phyloP scores from a whole-genome alignment of 257 asterid species.

The Cruciata laevipes region DNA sequence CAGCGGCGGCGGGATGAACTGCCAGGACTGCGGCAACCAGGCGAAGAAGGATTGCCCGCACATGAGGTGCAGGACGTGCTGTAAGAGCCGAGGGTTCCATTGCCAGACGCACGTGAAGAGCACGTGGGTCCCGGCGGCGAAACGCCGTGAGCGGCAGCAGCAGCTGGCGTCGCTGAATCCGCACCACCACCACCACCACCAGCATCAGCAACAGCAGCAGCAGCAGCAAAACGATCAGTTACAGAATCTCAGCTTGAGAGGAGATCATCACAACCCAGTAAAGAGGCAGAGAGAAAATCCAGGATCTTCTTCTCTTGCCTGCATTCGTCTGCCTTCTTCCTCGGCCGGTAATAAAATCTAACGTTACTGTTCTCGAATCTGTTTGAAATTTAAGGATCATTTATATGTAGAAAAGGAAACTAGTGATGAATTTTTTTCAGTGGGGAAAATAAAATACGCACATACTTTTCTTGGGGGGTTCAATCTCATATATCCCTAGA shows the following conservation, averaged over 20 bases:
- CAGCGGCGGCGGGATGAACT: conserved; percentile 39
- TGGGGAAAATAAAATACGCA: neutral
- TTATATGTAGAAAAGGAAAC: too few species aligned
- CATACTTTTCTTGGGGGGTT: neutral
- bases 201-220: conserved; percentile 16
- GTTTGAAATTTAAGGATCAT: neutral
- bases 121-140: conserved; percentile 79
- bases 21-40: conserved; percentile 74
- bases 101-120: conserved; percentile 66
- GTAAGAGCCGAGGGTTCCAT: conserved; percentile 64
- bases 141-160: conserved; percentile 57
- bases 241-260: conserved; percentile 17
- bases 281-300: conserved; percentile 47
- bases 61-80: conserved; percentile 63
- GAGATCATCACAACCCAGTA: conserved; percentile 25
- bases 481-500: neutral
- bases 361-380: neutral
- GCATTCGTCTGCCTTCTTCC: conserved; percentile 40
- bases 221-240: conserved; percentile 22
- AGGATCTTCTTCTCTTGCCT: conserved; percentile 31
- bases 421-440: too few species aligned
- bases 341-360: conserved; percentile 32
- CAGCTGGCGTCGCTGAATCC: conserved; percentile 24
- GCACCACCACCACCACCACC: conserved; percentile 24
- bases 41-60: conserved; percentile 69